Evolutionary conservation across 2,329 filamentous ascomycete species (phyloP).

Genomic region (Fusarium austroafricanum): DNA sequence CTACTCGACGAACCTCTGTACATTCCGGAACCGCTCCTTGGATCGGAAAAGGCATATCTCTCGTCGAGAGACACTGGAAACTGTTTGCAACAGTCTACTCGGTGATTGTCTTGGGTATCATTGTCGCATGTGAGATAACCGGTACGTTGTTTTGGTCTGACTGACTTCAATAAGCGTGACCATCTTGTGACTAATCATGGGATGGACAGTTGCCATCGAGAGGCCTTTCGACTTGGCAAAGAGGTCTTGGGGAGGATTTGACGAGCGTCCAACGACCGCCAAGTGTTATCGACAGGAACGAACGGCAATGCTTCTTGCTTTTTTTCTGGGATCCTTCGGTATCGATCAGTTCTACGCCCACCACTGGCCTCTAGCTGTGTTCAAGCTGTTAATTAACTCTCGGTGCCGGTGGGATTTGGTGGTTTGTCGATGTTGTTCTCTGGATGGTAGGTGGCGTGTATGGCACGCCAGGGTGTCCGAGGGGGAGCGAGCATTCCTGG

Average conservation of each 20-base stretch:
- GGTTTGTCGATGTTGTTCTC: conserved; percentile 31
- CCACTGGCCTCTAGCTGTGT: conserved; percentile 31
- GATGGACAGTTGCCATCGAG: too few species aligned
- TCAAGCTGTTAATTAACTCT: conserved; percentile 35
- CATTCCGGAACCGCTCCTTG: too few species aligned
- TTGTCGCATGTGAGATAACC: too few species aligned
- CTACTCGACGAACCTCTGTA: too few species aligned
- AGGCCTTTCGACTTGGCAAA: too few species aligned
- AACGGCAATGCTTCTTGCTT: conserved; percentile 34
- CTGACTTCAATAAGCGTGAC: too few species aligned
- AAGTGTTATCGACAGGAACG: conserved; percentile 40
- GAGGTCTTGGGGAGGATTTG: conserved; percentile 29
- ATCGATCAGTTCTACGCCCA: conserved; percentile 39
- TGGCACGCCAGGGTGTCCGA: conserved; percentile 37
- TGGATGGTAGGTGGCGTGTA: conserved; percentile 43
- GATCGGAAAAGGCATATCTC: too few species aligned
- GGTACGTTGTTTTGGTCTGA: too few species aligned
- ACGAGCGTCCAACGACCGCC: conserved; percentile 20
- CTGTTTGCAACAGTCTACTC: too few species aligned
- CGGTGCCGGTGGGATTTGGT: conserved; percentile 31
- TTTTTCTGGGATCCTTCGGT: conserved; percentile 24
- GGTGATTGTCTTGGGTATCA: too few species aligned
- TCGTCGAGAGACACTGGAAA: too few species aligned
- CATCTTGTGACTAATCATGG: too few species aligned
- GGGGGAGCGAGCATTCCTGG: conserved; percentile 8